A percentile compares a stretch with the other conserved stretches of the same genome.
These are phyloP conservation scores for Cytauxzoon felis DNA, from an alignment of 169 alveolate species.

Conservation along the genomic window DNA sequence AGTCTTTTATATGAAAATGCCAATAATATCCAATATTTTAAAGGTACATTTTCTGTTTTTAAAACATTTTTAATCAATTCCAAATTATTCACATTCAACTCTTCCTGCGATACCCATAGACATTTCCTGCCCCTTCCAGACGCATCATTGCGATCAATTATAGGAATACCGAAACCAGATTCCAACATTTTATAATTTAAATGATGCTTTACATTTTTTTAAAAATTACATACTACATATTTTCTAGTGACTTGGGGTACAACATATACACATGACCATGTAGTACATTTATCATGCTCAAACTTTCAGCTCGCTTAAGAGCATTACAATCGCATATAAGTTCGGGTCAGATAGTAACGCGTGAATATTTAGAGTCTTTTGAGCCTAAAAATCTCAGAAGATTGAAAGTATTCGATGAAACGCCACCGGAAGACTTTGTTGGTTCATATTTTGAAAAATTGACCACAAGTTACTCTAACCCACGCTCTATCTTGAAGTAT, in stretches of 20 bases:
- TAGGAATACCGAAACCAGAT: conserved; percentile 47
- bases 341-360: conserved; percentile 62
- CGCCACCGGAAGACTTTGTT: conserved; percentile 73
- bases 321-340: conserved; percentile 53
- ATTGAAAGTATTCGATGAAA: conserved; percentile 64
- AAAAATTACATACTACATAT: background rate
- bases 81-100: conserved; percentile 4
- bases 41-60: conserved; percentile 11
- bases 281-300: conserved; percentile 18
- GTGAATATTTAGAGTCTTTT: conserved; percentile 60
- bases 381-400: conserved; percentile 64
- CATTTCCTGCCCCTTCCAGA: background rate
- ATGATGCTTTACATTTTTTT: background rate
- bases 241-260: background rate
- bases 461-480: conserved; percentile 72
- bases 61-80: conserved; percentile 1
- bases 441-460: conserved; percentile 66
- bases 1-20: conserved; percentile 28
- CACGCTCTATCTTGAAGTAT: conserved; percentile 73
- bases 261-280: background rate
- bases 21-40: conserved; percentile 41
- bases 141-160: background rate
- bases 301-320: conserved; percentile 20
- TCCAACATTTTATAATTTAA: conserved; percentile 7
- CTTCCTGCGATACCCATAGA: conserved; percentile 56